Conservation (phyloP, 208 protist species). For the Acanthamoeba lenticulata region DNA sequence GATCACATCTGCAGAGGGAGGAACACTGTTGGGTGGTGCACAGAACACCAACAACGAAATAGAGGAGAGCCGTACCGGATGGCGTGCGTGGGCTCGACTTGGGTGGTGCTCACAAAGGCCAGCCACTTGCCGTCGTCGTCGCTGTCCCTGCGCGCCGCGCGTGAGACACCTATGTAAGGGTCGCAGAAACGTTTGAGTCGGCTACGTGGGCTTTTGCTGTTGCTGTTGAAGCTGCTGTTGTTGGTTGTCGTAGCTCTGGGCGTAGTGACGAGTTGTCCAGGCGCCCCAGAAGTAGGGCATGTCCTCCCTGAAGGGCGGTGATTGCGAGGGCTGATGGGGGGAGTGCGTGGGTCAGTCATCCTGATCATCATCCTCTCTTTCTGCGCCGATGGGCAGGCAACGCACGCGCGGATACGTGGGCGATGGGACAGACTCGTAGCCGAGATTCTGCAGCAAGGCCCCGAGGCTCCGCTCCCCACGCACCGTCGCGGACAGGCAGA, state of each 20-base stretch:
- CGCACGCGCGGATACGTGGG: background rate
- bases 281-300: constrained; percentile 1
- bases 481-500: background rate
- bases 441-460: background rate
- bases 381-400: background rate
- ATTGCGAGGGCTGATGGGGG: background rate
- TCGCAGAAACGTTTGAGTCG: background rate
- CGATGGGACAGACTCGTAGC: background rate
- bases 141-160: background rate
- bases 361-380: too few relatives aligned
- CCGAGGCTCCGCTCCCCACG: background rate
- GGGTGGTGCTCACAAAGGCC: background rate
- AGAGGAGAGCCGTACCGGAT: background rate
- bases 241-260: background rate
- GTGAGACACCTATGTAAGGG: background rate
- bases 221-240: background rate
- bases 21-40: background rate
- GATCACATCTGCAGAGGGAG: background rate
- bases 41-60: background rate
- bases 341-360: too few relatives aligned
- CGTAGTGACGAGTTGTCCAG: background rate
- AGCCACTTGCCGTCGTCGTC: background rate
- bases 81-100: background rate
- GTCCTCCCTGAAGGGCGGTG: background rate
- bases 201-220: background rate